Evolutionary conservation across 2,329 filamentous ascomycete species (phyloP).

Genomic region (Xenoacremonium recifei): DNA sequence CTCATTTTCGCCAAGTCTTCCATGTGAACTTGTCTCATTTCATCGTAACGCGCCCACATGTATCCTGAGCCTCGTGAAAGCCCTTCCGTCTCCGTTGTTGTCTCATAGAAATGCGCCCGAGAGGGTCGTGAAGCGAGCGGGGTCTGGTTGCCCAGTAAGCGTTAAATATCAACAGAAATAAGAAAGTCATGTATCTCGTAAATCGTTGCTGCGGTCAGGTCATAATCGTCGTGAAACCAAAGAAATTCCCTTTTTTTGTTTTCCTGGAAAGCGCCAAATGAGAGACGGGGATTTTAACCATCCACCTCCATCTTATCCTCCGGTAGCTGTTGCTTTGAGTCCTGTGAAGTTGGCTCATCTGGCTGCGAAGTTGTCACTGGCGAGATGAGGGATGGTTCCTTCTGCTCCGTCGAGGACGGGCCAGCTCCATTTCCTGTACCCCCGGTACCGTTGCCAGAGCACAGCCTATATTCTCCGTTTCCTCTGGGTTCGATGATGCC

Average conservation of each 20-base stretch:
- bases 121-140: no score
- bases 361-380: conserved; percentile 18
- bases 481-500: conserved; percentile 59
- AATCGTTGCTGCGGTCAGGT: conserved; percentile 22
- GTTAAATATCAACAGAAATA: no score
- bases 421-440: conserved; percentile 14
- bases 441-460: conserved; percentile 24
- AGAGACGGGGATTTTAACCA: no score
- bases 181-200: no score
- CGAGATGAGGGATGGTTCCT: conserved; percentile 23
- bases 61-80: no score
- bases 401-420: conserved; percentile 20
- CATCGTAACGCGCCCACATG: no score
- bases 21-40: no score
- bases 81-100: no score
- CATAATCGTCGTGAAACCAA: conserved; percentile 7
- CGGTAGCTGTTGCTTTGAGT: conserved; percentile 8
- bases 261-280: no score
- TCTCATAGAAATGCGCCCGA: no score
- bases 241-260: conserved; percentile 12
- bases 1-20: no score
- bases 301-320: conserved; percentile 29
- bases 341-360: conserved; percentile 18
- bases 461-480: conserved; percentile 56
- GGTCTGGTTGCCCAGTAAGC: no score